A percentile compares a stretch with the other conserved stretches of the same genome.
Conservation (phyloP, 805 yeast species). For the Priceomyces carsonii region DNA sequence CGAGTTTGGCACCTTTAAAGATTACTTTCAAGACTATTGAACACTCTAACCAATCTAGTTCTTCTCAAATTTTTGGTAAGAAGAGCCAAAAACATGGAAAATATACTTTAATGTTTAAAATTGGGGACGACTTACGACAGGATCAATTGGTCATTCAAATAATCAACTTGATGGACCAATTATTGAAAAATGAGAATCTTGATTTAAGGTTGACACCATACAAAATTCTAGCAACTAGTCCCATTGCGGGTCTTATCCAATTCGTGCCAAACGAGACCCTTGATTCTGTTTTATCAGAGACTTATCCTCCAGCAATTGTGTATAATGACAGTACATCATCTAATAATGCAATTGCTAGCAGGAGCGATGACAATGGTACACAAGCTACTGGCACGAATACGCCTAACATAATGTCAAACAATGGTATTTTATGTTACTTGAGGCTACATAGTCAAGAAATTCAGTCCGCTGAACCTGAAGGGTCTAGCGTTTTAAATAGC, state of each 20-base stretch:
- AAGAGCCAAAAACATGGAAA: conserved; percentile 34
- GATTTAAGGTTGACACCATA: conserved; percentile 89
- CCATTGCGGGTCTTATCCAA: conserved; percentile 89
- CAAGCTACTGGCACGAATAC: neutral
- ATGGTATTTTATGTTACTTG: conserved; percentile 74
- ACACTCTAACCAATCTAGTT: conserved; percentile 17
- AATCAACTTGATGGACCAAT: conserved; percentile 84
- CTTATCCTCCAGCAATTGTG: conserved; percentile 17
- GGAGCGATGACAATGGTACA: conserved; percentile 3
- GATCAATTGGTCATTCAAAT: conserved; percentile 97
- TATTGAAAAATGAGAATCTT: conserved; percentile 84
- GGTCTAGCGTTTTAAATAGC: conserved; percentile 20
- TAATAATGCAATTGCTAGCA: conserved; percentile 4
- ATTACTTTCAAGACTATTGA: conserved; percentile 65
- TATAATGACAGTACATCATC: conserved; percentile 6
- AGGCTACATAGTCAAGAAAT: conserved; percentile 50
- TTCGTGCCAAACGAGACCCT: conserved; percentile 92
- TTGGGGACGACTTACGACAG: conserved; percentile 94
- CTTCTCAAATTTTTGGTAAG: conserved; percentile 37
- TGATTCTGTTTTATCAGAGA: conserved; percentile 63
- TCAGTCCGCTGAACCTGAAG: conserved; percentile 28
- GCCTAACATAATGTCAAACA: conserved; percentile 40
- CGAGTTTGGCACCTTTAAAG: conserved; percentile 86
- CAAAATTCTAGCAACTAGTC: conserved; percentile 84
- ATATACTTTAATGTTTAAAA: conserved; percentile 88